Evolutionary conservation across 2,329 filamentous ascomycete species (phyloP).

Genomic region (Calonectria pteridis): DNA sequence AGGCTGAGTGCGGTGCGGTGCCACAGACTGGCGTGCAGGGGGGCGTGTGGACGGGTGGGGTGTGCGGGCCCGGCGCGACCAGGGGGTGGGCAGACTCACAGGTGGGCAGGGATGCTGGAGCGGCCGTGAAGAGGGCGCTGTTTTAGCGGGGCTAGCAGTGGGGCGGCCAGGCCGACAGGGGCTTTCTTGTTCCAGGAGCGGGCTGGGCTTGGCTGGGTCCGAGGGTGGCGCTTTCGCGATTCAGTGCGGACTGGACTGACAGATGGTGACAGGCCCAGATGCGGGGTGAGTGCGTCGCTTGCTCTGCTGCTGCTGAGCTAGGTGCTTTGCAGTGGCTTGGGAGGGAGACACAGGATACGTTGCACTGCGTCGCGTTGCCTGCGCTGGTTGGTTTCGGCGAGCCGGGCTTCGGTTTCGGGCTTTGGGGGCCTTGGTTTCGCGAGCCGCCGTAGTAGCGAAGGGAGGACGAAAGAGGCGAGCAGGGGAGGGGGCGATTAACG

Average conservation of each 20-base stretch:
- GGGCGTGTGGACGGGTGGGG: slow-evolving; percentile 9
- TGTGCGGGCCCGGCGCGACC: background rate
- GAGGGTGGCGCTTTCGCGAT: slow-evolving; percentile 26
- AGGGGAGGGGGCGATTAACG: background rate
- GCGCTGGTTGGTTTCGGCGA: slow-evolving; percentile 17
- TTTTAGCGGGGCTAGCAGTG: slow-evolving; percentile 21
- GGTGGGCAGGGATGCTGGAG: slow-evolving; percentile 34
- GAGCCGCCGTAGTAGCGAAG: slow-evolving; percentile 24
- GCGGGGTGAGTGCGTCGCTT: slow-evolving; percentile 20
- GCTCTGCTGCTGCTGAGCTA: background rate
- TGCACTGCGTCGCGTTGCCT: slow-evolving; percentile 6
- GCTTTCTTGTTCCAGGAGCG: slow-evolving; percentile 23
- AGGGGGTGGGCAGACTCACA: slow-evolving; percentile 16
- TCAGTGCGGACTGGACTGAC: slow-evolving; percentile 16
- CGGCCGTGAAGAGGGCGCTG: slow-evolving; percentile 32
- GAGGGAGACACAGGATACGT: slow-evolving; percentile 9
- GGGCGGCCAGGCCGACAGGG: slow-evolving; percentile 21
- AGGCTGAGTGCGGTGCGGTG: slow-evolving; percentile 53
- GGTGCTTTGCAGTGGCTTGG: slow-evolving; percentile 12
- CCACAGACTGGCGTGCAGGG: slow-evolving; percentile 36
- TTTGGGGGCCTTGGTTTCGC: slow-evolving; percentile 20
- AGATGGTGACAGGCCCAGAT: slow-evolving; percentile 10
- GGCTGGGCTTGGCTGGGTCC: slow-evolving; percentile 20
- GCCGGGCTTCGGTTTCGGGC: slow-evolving; percentile 24
- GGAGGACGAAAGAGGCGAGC: background rate